Base-by-base conservation (phyloP, 306 rosid genomes). In the Cucurbita ficifolia region DNA sequence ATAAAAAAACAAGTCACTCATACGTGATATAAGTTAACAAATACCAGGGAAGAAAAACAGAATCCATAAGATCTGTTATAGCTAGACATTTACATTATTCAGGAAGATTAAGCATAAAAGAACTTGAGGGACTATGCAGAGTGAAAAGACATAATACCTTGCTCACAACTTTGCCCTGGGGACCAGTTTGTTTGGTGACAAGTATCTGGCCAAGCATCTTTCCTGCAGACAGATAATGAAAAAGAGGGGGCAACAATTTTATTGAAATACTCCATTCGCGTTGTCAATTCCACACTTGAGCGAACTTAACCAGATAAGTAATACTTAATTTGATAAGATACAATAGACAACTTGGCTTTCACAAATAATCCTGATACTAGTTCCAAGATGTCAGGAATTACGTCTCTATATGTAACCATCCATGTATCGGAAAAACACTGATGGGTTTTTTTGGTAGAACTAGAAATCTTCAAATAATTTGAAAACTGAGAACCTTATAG, bases 131-230 rank as follows among this genome's bases (percentile, higher is more conserved):
- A 61, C 17, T 43, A 36, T 0, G 19, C 55, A 58, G 36, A 78
- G 43, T 59, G 56, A 64, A 50, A 16, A 35, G 78, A 55, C 74
- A 63, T 56, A 80, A 73, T 21, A 95, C 99, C 99, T 91, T 95
- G 90, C 92, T 88, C 78, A 95, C 99, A 75, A 88, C 72, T 89
- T 95, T 95, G 38, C 99, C 97, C 78, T 89, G 92, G 21, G 97
- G 85, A 63, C 99, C 99, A 56, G 99, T 83, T 87, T 95, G 99
- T 76, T 95, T 95, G 50, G 99, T 91, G 81, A 95, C 99, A 63
- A 95, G 96, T 78, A 91, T 82, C 88, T 95, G 92, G 65, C 97
- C 99, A 57, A 91, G 97, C 99, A 95, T 95, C 83, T 91, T 95
- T 70, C 87, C 99, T 95, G 90, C 82, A 83, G 76, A 19, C 50